Conservation (phyloP, 164 flowering plant genomes). For the Chimonanthus praecox region DNA sequence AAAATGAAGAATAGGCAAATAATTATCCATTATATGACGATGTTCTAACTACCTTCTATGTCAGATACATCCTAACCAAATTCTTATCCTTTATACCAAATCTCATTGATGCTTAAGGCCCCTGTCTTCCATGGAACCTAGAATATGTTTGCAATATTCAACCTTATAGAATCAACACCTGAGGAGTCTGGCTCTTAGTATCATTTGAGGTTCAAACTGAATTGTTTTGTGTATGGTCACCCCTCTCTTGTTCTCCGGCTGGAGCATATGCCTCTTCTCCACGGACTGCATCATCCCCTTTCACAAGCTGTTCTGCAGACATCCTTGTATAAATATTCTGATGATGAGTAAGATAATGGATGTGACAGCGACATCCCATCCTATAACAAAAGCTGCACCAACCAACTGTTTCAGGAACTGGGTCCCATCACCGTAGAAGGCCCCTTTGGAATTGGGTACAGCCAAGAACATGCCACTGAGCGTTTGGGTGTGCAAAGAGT, state of each 20-base stretch:
- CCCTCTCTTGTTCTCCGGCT: conserved; percentile 24
- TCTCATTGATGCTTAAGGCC: background rate
- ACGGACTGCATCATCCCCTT: conserved; percentile 32
- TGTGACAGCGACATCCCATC: conserved; percentile 18
- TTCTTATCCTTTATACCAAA: too few species aligned
- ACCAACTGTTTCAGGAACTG: conserved; percentile 23
- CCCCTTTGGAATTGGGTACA: conserved; percentile 21
- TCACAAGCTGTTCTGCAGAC: conserved; percentile 23
- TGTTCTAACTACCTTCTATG: background rate
- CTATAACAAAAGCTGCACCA: conserved; percentile 16
- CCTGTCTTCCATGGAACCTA: background rate
- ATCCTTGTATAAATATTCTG: conserved; percentile 17
- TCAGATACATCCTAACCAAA: background rate
- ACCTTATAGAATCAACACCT: background rate
- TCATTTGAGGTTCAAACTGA: background rate
- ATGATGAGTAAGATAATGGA: conserved; percentile 19
- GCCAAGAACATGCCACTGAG: conserved; percentile 24
- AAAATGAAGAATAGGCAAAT: background rate
- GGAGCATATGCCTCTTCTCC: conserved; percentile 33
- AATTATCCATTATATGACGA: background rate
- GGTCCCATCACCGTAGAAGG: conserved; percentile 20
- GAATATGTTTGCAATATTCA: background rate
- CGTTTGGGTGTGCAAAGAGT: conserved; percentile 23
- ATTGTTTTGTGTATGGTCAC: background rate
- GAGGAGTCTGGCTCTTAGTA: background rate